Evolutionary conservation across 306 rosid genomes (phyloP).

Genomic region (Cercis canadensis): DNA sequence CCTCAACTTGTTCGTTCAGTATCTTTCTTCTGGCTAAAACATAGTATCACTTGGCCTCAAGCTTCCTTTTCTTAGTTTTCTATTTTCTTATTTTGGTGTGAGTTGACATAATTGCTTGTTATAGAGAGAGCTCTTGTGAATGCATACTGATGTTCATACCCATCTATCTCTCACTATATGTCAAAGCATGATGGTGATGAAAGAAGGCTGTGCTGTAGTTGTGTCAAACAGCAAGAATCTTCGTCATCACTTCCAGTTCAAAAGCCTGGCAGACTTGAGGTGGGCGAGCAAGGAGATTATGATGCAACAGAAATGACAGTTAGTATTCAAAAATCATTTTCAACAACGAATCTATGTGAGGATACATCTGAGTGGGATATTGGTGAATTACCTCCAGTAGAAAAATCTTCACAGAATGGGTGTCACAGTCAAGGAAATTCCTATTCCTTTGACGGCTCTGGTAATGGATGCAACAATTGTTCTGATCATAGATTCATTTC

Average conservation of each 20-base stretch:
- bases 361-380: slow-evolving; percentile 33
- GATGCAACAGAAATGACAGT: slow-evolving; percentile 25
- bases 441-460: slow-evolving; percentile 29
- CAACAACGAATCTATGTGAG: slow-evolving; percentile 35
- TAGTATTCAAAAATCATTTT: slow-evolving; percentile 19
- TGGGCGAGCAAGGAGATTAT: slow-evolving; percentile 40
- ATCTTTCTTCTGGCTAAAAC: not conserved
- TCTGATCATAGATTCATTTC: slow-evolving; percentile 36
- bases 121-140: slow-evolving; percentile 11
- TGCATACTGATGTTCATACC: not conserved
- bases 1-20: slow-evolving; percentile 11
- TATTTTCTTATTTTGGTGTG: not conserved
- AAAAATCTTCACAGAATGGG: slow-evolving; percentile 39
- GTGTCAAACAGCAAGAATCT: slow-evolving; percentile 36
- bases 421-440: slow-evolving; percentile 18
- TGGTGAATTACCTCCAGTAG: slow-evolving; percentile 33
- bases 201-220: slow-evolving; percentile 24
- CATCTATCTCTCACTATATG: slow-evolving; percentile 5
- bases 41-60: not conserved
- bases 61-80: not conserved
- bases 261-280: slow-evolving; percentile 32
- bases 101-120: slow-evolving; percentile 11
- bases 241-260: slow-evolving; percentile 34
- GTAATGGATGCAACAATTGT: slow-evolving; percentile 22
- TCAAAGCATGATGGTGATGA: slow-evolving; percentile 38